Percentiles rank a stretch among this genome's conserved stretches.
Conservation (phyloP, 2,329 filamentous ascomycete genomes). For the Ophiocordyceps australis region DNA sequence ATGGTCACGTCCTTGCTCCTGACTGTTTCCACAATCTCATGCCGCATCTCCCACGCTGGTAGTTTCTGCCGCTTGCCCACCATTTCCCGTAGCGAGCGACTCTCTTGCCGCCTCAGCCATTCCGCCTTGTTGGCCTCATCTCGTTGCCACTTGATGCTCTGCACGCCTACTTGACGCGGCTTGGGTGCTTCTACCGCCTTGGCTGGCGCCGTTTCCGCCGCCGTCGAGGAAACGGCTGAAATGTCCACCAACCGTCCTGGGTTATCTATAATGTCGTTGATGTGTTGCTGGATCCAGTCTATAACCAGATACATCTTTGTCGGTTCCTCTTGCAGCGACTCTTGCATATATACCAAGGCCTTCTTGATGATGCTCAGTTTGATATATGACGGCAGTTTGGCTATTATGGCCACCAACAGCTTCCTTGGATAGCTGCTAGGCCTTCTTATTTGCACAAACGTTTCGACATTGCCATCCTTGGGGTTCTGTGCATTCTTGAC, state of each 20-base stretch:
- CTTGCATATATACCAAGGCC: conserved; percentile 51
- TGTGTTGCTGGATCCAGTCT: conserved; percentile 79
- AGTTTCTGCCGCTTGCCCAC: conserved; percentile 51
- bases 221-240: conserved; percentile 55
- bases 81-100: conserved; percentile 55
- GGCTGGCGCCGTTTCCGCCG: conserved; percentile 29
- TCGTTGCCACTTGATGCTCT: conserved; percentile 47
- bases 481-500: conserved; percentile 35
- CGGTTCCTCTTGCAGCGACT: conserved; percentile 60
- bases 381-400: conserved; percentile 75
- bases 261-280: conserved; percentile 65
- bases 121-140: conserved; percentile 41
- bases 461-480: conserved; percentile 28
- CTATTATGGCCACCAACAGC: conserved; percentile 50
- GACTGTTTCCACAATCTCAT: conserved; percentile 61
- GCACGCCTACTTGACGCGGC: too few relatives aligned
- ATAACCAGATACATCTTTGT: conserved; percentile 79
- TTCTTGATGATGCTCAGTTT: conserved; percentile 74
- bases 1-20: conserved; percentile 74
- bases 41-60: conserved; percentile 74
- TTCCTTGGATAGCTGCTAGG: conserved; percentile 56
- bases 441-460: conserved; percentile 48
- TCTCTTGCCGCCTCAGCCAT: conserved; percentile 53
- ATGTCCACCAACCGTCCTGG: conserved; percentile 76
- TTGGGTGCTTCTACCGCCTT: conserved; percentile 27